Conservation (phyloP, 352 stramenopile genomes). For the Globisporangium camurandrum region DNA sequence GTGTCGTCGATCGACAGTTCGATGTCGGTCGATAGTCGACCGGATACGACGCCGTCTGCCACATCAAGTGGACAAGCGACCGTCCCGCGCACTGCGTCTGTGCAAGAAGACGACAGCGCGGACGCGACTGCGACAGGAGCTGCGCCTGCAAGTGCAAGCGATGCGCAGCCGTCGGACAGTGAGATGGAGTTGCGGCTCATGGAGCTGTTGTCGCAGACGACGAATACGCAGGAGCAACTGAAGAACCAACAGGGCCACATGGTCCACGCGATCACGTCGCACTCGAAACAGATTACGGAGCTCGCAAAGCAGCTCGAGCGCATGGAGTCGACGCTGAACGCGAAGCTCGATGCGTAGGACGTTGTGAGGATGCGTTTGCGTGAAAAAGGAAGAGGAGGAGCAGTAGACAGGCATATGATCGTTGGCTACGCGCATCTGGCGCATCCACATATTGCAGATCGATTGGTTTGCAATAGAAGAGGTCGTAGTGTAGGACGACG, state of each 20-base stretch:
- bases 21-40: conserved; percentile 12
- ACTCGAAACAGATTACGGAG: conserved; percentile 75
- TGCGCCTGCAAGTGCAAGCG: too few species aligned
- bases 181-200: conserved; percentile 77
- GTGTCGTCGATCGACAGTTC: conserved; percentile 17
- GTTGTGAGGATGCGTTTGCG: too few species aligned
- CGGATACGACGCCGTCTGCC: background rate
- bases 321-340: conserved; percentile 63
- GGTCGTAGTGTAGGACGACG: too few species aligned
- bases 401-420: too few species aligned
- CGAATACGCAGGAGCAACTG: conserved; percentile 71
- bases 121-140: background rate
- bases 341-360: conserved; percentile 50
- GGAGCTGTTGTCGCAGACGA: conserved; percentile 73
- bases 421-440: too few species aligned
- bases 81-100: background rate
- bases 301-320: conserved; percentile 73
- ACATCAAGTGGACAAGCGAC: conserved; percentile 1
- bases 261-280: conserved; percentile 63
- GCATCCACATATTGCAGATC: too few species aligned
- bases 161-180: conserved; percentile 20
- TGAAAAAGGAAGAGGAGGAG: too few species aligned
- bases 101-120: background rate
- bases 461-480: too few species aligned
- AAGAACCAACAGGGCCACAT: conserved; percentile 75